phyloP scores from a whole-genome alignment of 164 flowering plant genomes.

The Berberis vulgaris region DNA sequence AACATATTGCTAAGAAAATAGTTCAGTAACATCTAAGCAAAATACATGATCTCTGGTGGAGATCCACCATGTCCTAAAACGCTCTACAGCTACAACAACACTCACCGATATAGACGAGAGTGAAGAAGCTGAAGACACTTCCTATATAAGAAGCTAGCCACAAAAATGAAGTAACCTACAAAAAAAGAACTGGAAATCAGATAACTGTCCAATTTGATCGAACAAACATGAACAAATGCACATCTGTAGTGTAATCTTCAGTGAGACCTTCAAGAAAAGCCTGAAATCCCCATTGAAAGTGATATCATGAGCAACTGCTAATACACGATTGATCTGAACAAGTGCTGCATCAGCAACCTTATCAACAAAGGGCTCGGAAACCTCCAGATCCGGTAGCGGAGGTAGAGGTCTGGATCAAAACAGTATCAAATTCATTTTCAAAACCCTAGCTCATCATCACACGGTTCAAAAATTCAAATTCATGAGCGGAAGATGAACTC shows the following conservation, averaged over 20 bases:
- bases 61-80: no score
- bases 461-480: neutral
- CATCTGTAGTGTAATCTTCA: no score
- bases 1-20: neutral
- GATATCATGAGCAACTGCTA: slow-evolving; percentile 58
- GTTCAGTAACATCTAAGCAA: no score
- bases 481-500: neutral
- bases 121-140: slow-evolving; percentile 64
- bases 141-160: slow-evolving; percentile 67
- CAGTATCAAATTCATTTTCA: neutral
- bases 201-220: neutral
- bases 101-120: slow-evolving; percentile 72
- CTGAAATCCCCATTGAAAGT: slow-evolving; percentile 48
- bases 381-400: slow-evolving; percentile 72
- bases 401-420: slow-evolving; percentile 69
- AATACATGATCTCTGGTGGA: no score
- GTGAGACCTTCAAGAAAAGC: slow-evolving; percentile 50
- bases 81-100: neutral
- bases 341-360: slow-evolving; percentile 35
- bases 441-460: neutral
- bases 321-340: slow-evolving; percentile 37
- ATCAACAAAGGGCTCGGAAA: slow-evolving; percentile 47
- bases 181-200: neutral
- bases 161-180: slow-evolving; percentile 48
- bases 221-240: neutral